Conservation (phyloP, 441 rosid genomes). For the Gossypium aridum region DNA sequence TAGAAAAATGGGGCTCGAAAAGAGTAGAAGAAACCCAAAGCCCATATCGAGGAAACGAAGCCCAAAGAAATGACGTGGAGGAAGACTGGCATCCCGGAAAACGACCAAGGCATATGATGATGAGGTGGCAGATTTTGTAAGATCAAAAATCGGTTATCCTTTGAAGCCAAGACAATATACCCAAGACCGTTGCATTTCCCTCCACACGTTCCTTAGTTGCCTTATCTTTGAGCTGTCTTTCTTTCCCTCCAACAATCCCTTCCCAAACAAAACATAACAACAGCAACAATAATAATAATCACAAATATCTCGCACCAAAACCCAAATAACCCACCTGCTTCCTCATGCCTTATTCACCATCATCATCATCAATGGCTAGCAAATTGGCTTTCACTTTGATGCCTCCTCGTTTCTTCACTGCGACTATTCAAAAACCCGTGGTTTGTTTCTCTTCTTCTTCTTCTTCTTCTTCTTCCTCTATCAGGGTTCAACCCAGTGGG, state of each 20-base stretch:
- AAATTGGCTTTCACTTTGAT: constrained; percentile 50
- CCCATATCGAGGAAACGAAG: background rate
- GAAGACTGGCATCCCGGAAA: background rate
- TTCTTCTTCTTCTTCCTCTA: constrained; percentile 25
- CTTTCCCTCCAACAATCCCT: constrained; percentile 35
- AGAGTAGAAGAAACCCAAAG: background rate
- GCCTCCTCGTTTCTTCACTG: constrained; percentile 46
- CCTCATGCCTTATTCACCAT: background rate
- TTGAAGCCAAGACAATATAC: background rate
- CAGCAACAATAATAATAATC: background rate
- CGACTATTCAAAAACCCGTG: constrained; percentile 38
- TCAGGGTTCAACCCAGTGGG: constrained; percentile 33
- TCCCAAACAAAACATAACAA: background rate
- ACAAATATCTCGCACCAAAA: constrained; percentile 18
- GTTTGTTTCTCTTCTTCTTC: constrained; percentile 30
- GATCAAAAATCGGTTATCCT: constrained; percentile 9
- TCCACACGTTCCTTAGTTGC: constrained; percentile 45
- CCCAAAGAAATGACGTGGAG: background rate
- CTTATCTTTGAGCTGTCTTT: constrained; percentile 33
- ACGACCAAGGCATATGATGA: background rate
- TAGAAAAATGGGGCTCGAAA: background rate
- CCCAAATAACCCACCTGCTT: background rate
- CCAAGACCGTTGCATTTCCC: constrained; percentile 33
- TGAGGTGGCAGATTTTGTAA: constrained; percentile 34
- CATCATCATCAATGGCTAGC: constrained; percentile 34